A percentile compares a stretch with the other conserved stretches of the same genome.
phyloP scores from a whole-genome alignment of 495 filamentous ascomycete species.

The Aspergillus funiculosus region DNA sequence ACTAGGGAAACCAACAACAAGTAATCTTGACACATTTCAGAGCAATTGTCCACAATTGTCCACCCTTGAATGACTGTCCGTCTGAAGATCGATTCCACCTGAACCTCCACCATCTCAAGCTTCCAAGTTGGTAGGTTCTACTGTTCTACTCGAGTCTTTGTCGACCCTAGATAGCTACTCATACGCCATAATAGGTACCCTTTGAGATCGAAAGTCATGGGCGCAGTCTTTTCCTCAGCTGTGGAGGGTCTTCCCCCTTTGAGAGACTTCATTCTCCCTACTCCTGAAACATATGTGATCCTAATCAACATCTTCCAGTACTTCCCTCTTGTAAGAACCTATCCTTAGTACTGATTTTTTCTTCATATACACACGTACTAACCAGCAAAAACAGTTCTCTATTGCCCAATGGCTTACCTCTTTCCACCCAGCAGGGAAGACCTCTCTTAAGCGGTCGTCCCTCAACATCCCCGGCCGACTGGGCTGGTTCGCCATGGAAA shows the following conservation, averaged over 20 bases:
- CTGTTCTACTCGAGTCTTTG: too few species aligned
- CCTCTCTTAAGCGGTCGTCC: conserved; percentile 56
- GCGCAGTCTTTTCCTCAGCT: conserved; percentile 19
- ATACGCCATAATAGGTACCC: too few species aligned
- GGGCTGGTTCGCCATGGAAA: conserved; percentile 85
- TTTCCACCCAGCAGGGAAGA: conserved; percentile 77
- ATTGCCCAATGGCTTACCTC: conserved; percentile 57
- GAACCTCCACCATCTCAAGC: too few species aligned
- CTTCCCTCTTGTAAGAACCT: conserved; percentile 37
- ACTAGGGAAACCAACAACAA: too few species aligned
- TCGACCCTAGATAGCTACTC: too few species aligned
- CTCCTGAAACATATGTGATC: conserved; percentile 44
- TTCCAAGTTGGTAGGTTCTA: too few species aligned
- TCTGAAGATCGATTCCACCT: too few species aligned
- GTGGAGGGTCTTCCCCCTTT: conserved; percentile 20
- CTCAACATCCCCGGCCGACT: conserved; percentile 86
- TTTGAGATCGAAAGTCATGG: conserved; percentile 27
- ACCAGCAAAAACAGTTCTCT: conserved; percentile 39
- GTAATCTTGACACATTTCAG: too few species aligned
- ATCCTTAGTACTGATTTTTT: background rate
- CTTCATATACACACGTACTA: conserved; percentile 5
- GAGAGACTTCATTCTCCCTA: conserved; percentile 45
- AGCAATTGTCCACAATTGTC: too few species aligned
- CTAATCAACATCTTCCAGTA: conserved; percentile 47
- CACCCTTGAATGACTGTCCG: too few species aligned